Evolutionary conservation across 257 asterid species (phyloP), one percentile per base, ranked within the genome.

Genomic region (Striga asiatica): DNA sequence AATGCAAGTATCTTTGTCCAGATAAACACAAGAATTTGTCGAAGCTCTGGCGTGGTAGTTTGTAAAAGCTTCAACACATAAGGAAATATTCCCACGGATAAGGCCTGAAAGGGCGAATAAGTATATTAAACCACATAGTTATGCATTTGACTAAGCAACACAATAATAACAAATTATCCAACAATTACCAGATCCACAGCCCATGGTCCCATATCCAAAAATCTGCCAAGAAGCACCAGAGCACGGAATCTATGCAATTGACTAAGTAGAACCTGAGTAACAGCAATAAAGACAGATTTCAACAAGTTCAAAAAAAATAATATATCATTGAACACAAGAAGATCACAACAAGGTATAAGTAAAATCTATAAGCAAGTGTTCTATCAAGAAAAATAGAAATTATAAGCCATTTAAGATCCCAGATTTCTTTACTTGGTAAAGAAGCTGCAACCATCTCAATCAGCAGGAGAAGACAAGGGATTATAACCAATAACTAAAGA

Each of bases 151-250:
- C 38, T 18, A 53, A 62, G 29, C 20, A 55, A 54, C 65, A 52
- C 5, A 12, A 19, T 4, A 60, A 46, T 16, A 19, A 58, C 35
- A 59, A 62, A 18, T 43, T 32, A 48, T 51, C 39, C 59, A 62
- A 54, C 7, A 67, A 56, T 45, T 83, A 92, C 99, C 99, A 84
- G 85, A 81, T 85, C 91, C 43, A 92, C 97, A 6, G 99, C 99
- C 99, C 99, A 88, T 27, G 83, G 91, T 32, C 99, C 99, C 99
- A 92, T 92, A 70, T 92, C 99, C 61, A 92, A 80, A 76, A 92
- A 92, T 75, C 96, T 88, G 70, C 99, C 99, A 51, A 92, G 99
- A 46, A 88, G 97, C 56, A 92, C 95, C 85, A 92, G 60, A 68
- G 97, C 99, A 57, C 95, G 97, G 71, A 88, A 92, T 61, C 99